phyloP scores from a whole-genome alignment of 768 basidiomycete genomes.

The Kwoniella bestiolae region DNA sequence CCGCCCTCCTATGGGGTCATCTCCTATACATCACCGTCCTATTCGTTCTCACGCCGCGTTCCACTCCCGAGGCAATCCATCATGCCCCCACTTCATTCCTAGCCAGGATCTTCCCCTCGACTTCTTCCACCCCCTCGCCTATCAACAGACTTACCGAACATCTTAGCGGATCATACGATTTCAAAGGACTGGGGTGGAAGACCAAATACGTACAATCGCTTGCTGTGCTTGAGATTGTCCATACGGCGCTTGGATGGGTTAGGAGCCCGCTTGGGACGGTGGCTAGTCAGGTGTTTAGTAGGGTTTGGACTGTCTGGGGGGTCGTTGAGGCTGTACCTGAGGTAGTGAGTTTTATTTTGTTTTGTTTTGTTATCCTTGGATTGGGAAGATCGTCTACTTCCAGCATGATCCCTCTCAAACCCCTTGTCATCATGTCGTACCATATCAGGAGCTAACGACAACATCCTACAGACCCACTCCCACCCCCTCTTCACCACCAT shows the following conservation, averaged over 20 bases:
- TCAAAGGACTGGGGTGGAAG: slow-evolving; percentile 62
- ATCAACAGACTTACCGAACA: slow-evolving; percentile 60
- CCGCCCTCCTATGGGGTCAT: slow-evolving; percentile 74
- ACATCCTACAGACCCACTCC: slow-evolving; percentile 60
- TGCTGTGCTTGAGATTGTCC: slow-evolving; percentile 81
- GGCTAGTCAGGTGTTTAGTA: slow-evolving; percentile 74
- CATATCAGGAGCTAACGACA: background rate
- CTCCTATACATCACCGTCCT: slow-evolving; percentile 66
- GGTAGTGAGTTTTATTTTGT: slow-evolving; percentile 60
- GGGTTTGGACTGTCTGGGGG: slow-evolving; percentile 85
- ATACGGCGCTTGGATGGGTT: slow-evolving; percentile 78
- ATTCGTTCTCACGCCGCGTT: slow-evolving; percentile 57
- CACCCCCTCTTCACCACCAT: slow-evolving; percentile 85
- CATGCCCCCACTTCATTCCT: slow-evolving; percentile 13
- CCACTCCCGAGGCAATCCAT: slow-evolving; percentile 14
- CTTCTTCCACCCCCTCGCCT: slow-evolving; percentile 7
- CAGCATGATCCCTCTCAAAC: no score
- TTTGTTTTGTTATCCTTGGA: no score
- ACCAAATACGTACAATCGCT: slow-evolving; percentile 79
- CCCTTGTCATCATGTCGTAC: no score
- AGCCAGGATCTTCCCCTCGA: slow-evolving; percentile 7
- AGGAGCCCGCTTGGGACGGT: slow-evolving; percentile 76
- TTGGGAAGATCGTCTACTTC: no score
- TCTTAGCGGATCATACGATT: slow-evolving; percentile 66
- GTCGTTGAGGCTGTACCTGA: slow-evolving; percentile 69